Percentiles rank a stretch among this genome's conserved stretches.
Conservation (phyloP, 2,329 filamentous ascomycete species). For the Metarhizium album region DNA sequence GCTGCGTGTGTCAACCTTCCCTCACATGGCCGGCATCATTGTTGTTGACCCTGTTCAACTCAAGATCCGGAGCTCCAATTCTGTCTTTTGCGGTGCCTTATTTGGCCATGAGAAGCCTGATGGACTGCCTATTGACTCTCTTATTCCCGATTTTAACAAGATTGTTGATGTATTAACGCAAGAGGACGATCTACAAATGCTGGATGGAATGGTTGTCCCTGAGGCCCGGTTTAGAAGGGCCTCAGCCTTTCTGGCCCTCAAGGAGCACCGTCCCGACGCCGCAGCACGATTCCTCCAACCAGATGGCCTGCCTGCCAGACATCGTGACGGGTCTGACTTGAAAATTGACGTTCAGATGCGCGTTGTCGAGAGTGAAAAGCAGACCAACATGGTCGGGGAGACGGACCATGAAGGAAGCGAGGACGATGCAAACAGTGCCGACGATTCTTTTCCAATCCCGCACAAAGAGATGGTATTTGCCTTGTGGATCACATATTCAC, state of each 20-base stretch:
- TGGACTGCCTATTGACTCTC: slow-evolving; percentile 63
- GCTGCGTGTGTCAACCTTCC: slow-evolving; percentile 83
- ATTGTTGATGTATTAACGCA: slow-evolving; percentile 72
- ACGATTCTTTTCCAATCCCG: slow-evolving; percentile 35
- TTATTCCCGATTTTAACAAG: slow-evolving; percentile 81
- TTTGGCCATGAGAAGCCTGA: slow-evolving; percentile 84
- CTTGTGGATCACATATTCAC: slow-evolving; percentile 93
- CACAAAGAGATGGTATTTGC: slow-evolving; percentile 80
- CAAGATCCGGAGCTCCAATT: slow-evolving; percentile 83
- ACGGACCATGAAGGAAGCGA: slow-evolving; percentile 53
- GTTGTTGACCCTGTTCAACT: slow-evolving; percentile 74
- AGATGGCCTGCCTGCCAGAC: slow-evolving; percentile 72
- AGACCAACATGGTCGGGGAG: slow-evolving; percentile 47
- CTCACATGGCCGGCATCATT: slow-evolving; percentile 94
- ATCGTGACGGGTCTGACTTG: slow-evolving; percentile 84
- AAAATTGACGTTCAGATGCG: slow-evolving; percentile 95
- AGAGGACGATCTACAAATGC: slow-evolving; percentile 71
- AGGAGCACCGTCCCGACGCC: slow-evolving; percentile 72
- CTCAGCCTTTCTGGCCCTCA: slow-evolving; percentile 69
- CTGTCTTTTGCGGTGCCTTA: slow-evolving; percentile 82
- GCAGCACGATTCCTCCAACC: slow-evolving; percentile 71
- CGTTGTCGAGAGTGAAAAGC: slow-evolving; percentile 81
- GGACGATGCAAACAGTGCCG: slow-evolving; percentile 29
- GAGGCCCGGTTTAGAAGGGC: slow-evolving; percentile 93
- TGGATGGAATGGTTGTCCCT: slow-evolving; percentile 92